Conservation (phyloP, 192 early-diverging fungal genomes). For the Cetraspora pellucida region DNA sequence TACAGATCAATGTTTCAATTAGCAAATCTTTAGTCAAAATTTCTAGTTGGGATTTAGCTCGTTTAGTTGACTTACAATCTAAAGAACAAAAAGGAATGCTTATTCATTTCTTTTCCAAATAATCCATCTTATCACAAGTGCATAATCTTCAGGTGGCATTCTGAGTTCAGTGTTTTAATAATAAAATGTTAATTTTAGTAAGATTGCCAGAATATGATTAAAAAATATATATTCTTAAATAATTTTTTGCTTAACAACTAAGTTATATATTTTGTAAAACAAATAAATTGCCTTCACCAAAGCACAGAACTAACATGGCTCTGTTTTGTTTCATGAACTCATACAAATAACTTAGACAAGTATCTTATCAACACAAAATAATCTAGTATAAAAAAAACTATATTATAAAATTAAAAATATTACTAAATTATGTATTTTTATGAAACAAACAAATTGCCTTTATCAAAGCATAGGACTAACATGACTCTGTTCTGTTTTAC, state of each 20-base stretch:
- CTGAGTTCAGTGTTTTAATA: slow-evolving; percentile 14
- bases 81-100: neutral
- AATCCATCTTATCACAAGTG: neutral
- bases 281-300: slow-evolving; percentile 23
- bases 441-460: no score
- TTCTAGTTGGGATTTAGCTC: neutral
- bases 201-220: neutral
- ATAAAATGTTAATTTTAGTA: neutral
- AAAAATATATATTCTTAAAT: slow-evolving; percentile 13
- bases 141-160: neutral
- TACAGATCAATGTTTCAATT: slow-evolving; percentile 6
- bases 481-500: no score
- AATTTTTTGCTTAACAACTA: slow-evolving; percentile 1
- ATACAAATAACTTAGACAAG: slow-evolving; percentile 25
- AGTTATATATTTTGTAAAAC: slow-evolving; percentile 25
- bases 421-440: no score
- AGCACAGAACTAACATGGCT: slow-evolving; percentile 19
- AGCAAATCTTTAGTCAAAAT: neutral
- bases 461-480: no score
- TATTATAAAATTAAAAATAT: slow-evolving; percentile 29
- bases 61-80: slow-evolving; percentile 4
- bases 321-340: slow-evolving; percentile 27
- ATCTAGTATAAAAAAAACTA: slow-evolving; percentile 24
- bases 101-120: slow-evolving; percentile 8
- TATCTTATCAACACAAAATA: slow-evolving; percentile 30